Evolutionary conservation across 2,329 filamentous ascomycete genomes (phyloP).

Genomic region (Aschersonia sp.): DNA sequence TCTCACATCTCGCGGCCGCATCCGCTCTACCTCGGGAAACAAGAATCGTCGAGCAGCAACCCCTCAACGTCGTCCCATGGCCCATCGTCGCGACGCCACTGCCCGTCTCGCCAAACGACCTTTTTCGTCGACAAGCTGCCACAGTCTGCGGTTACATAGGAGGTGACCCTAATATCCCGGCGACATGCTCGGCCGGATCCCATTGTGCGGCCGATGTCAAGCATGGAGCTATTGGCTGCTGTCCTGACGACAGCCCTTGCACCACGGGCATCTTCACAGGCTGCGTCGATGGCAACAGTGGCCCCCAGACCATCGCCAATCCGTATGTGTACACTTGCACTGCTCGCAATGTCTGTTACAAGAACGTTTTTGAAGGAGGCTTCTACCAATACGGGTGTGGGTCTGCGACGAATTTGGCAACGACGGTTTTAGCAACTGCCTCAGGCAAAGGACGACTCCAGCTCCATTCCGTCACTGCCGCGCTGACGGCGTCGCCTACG

Average conservation of each 20-base stretch:
- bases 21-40: slow-evolving; percentile 27
- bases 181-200: slow-evolving; percentile 42
- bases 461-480: slow-evolving; percentile 24
- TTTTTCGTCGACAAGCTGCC: slow-evolving; percentile 29
- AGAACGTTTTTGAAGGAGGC: slow-evolving; percentile 38
- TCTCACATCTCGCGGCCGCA: slow-evolving; percentile 17
- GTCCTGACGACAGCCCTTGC: slow-evolving; percentile 35
- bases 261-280: slow-evolving; percentile 41
- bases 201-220: slow-evolving; percentile 40
- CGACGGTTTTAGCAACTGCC: slow-evolving; percentile 31
- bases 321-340: slow-evolving; percentile 42
- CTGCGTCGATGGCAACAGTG: slow-evolving; percentile 38
- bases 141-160: slow-evolving; percentile 45
- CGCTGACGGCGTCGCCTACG: slow-evolving; percentile 23
- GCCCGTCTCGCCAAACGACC: slow-evolving; percentile 19
- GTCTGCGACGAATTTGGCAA: slow-evolving; percentile 28
- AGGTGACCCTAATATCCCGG: slow-evolving; percentile 34
- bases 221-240: slow-evolving; percentile 39
- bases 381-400: slow-evolving; percentile 45
- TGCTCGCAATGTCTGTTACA: slow-evolving; percentile 37
- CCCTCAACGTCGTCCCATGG: slow-evolving; percentile 23
- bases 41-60: slow-evolving; percentile 16
- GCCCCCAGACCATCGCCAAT: slow-evolving; percentile 33
- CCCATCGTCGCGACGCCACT: slow-evolving; percentile 18
- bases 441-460: slow-evolving; percentile 21